Evolutionary conservation across 176 grass and related monocot species (phyloP).

Genomic region (Guadua angustifolia): DNA sequence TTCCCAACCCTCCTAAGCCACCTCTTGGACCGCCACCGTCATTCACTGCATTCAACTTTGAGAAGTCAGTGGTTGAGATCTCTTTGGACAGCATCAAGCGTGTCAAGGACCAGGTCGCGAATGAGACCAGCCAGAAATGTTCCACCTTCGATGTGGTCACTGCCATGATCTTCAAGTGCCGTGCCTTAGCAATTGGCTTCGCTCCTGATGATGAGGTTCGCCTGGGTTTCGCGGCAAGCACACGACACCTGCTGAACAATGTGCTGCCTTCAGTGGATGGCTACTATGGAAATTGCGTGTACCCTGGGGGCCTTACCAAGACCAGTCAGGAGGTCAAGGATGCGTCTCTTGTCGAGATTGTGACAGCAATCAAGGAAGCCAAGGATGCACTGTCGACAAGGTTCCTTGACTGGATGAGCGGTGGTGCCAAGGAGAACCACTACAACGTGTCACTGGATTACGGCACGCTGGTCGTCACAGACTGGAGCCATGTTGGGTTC

Average conservation of each 20-base stretch:
- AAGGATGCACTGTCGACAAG: constrained; percentile 48
- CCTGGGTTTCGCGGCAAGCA: constrained; percentile 58
- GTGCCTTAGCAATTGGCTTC: constrained; percentile 53
- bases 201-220: constrained; percentile 40
- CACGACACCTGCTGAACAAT: constrained; percentile 62
- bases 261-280: constrained; percentile 58
- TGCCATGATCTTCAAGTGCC: constrained; percentile 64
- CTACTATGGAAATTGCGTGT: constrained; percentile 80
- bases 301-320: constrained; percentile 50
- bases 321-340: constrained; percentile 51
- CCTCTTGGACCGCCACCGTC: constrained; percentile 44
- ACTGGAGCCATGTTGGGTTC: constrained; percentile 79
- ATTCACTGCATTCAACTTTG: constrained; percentile 56
- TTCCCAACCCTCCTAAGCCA: constrained; percentile 65
- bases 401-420: constrained; percentile 66
- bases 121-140: constrained; percentile 60
- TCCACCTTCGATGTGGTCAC: constrained; percentile 80
- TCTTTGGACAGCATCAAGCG: constrained; percentile 61
- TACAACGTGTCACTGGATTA: constrained; percentile 67
- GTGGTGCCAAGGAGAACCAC: constrained; percentile 43
- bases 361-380: constrained; percentile 56
- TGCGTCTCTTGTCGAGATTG: constrained; percentile 38
- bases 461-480: constrained; percentile 64
- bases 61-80: constrained; percentile 60
- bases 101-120: constrained; percentile 47